phyloP scores from a whole-genome alignment of 495 filamentous ascomycete species.

The Amniculicola lignicola region DNA sequence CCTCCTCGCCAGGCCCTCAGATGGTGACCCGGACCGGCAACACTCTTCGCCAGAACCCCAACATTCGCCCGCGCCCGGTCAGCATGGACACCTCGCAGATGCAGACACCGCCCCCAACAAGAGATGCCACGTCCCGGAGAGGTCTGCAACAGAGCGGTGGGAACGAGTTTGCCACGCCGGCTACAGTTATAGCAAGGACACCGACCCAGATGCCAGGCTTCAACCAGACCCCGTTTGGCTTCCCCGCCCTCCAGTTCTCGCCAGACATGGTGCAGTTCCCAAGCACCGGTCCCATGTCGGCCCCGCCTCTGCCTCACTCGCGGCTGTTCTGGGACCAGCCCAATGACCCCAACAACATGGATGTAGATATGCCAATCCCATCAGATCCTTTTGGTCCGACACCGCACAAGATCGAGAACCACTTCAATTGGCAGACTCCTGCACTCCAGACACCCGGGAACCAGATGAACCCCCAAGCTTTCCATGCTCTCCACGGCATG shows the following conservation, averaged over 20 bases:
- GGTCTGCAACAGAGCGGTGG: slow-evolving; percentile 37
- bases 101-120: slow-evolving; percentile 65
- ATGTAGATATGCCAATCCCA: slow-evolving; percentile 31
- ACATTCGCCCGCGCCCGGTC: slow-evolving; percentile 37
- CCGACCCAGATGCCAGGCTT: slow-evolving; percentile 19
- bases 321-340: slow-evolving; percentile 75
- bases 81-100: slow-evolving; percentile 54
- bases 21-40: slow-evolving; percentile 38
- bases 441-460: slow-evolving; percentile 22
- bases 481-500: slow-evolving; percentile 29
- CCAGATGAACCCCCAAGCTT: slow-evolving; percentile 29
- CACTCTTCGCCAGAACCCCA: slow-evolving; percentile 30
- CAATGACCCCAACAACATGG: slow-evolving; percentile 25
- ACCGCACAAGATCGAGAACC: slow-evolving; percentile 24
- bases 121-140: slow-evolving; percentile 50
- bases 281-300: slow-evolving; percentile 66
- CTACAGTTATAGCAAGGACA: slow-evolving; percentile 39
- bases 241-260: slow-evolving; percentile 57
- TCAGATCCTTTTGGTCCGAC: slow-evolving; percentile 40
- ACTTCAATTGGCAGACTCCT: slow-evolving; percentile 10
- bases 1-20: slow-evolving; percentile 55
- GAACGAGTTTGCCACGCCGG: slow-evolving; percentile 39
- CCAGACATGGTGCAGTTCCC: slow-evolving; percentile 68
- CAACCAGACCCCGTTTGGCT: slow-evolving; percentile 42
- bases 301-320: slow-evolving; percentile 62